Evolutionary conservation across 371 early-diverging fungal genomes (phyloP).

Genomic region (Apophysomyces trapeziformis): DNA sequence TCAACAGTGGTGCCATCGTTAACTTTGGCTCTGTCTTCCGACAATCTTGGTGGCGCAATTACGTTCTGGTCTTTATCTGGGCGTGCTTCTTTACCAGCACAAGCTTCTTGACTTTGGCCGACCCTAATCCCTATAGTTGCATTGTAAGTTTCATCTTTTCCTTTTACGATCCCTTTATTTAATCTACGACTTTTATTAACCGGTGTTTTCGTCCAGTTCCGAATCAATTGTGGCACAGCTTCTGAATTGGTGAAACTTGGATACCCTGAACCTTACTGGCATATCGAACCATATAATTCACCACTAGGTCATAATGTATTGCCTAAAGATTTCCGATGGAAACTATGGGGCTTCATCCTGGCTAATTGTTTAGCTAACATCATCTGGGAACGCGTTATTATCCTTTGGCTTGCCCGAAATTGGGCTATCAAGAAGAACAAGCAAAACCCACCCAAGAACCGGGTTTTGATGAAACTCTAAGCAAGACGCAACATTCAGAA

Average conservation of each 20-base stretch:
- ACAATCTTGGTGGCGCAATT: constrained; percentile 64
- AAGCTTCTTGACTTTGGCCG: constrained; percentile 62
- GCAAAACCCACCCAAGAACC: constrained; percentile 28
- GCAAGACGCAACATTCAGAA: not conserved
- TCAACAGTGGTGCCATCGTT: constrained; percentile 67
- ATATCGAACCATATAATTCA: constrained; percentile 64
- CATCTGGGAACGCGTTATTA: constrained; percentile 59
- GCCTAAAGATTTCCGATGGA: constrained; percentile 66
- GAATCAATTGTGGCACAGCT: constrained; percentile 76
- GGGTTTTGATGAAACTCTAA: constrained; percentile 37
- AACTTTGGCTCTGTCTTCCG: constrained; percentile 73
- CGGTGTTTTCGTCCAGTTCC: constrained; percentile 44
- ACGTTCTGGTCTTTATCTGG: constrained; percentile 61
- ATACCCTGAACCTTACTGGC: constrained; percentile 52
- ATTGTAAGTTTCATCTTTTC: constrained; percentile 29
- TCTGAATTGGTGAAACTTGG: constrained; percentile 52
- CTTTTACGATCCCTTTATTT: too few relatives aligned
- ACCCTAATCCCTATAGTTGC: constrained; percentile 74
- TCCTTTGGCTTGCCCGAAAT: constrained; percentile 55
- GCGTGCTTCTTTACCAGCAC: constrained; percentile 54
- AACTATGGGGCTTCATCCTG: constrained; percentile 58
- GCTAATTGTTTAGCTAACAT: constrained; percentile 48
- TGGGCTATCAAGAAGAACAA: constrained; percentile 33
- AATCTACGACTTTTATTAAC: too few relatives aligned
- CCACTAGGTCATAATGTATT: constrained; percentile 71